Percentiles rank a stretch among this genome's conserved stretches.
phyloP scores from a whole-genome alignment of 371 early-diverging fungal genomes.

The Mortierella polycephala region DNA sequence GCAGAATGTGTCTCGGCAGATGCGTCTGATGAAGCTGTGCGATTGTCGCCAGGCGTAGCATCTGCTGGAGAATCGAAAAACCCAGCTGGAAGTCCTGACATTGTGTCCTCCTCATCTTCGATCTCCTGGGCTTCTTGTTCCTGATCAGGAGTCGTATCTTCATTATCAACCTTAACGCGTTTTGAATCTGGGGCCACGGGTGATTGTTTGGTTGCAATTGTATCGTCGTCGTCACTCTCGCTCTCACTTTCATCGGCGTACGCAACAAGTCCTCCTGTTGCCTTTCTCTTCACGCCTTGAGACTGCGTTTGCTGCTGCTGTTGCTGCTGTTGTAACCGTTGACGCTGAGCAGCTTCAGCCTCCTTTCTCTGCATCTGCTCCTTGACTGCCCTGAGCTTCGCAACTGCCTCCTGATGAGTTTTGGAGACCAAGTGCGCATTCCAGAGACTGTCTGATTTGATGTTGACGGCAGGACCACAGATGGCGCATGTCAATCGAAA shows the following conservation, averaged over 20 bases:
- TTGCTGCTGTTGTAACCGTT: constrained; percentile 26
- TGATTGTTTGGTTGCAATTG: neutral
- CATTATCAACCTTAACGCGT: constrained; percentile 32
- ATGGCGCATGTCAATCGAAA: constrained; percentile 52
- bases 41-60: neutral
- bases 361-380: constrained; percentile 51
- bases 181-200: constrained; percentile 22
- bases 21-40: neutral
- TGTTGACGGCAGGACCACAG: constrained; percentile 43
- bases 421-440: constrained; percentile 54
- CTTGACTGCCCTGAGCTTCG: constrained; percentile 47
- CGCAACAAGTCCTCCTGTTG: constrained; percentile 47
- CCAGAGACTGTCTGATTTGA: constrained; percentile 54
- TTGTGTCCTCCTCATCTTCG: constrained; percentile 42
- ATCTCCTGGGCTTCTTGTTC: constrained; percentile 22
- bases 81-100: constrained; percentile 40
- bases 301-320: constrained; percentile 19
- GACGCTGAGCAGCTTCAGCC: constrained; percentile 35
- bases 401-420: constrained; percentile 46
- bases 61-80: constrained; percentile 24
- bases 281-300: constrained; percentile 47
- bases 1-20: neutral
- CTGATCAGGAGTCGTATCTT: constrained; percentile 5
- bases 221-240: constrained; percentile 35
- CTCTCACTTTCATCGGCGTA: constrained; percentile 47